A percentile compares a stretch with the other conserved stretches of the same genome.
phyloP scores from a whole-genome alignment of 441 rosid genomes.

The Populus hybrid region DNA sequence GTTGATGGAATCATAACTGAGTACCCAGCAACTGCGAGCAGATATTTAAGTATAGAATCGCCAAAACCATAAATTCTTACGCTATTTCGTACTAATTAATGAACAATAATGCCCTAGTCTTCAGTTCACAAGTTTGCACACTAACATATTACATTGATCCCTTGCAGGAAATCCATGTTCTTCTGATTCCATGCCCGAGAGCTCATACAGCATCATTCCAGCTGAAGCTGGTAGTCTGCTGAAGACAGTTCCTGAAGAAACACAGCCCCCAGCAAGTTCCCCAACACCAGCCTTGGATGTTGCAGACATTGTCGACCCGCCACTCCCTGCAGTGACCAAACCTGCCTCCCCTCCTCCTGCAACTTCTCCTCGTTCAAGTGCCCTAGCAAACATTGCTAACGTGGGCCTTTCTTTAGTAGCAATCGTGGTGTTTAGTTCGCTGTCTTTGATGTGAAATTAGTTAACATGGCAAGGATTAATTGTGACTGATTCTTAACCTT shows the following conservation, averaged over 20 bases:
- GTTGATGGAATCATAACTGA: constrained; percentile 70
- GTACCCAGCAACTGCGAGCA: constrained; percentile 56
- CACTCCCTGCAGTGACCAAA: constrained; percentile 42
- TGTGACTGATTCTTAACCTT: background rate
- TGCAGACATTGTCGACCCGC: constrained; percentile 43
- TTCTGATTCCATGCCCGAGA: constrained; percentile 25
- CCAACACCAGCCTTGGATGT: constrained; percentile 50
- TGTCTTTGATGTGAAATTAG: constrained; percentile 12
- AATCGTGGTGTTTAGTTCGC: constrained; percentile 20
- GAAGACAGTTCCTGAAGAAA: constrained; percentile 16
- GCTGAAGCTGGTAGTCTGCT: constrained; percentile 47
- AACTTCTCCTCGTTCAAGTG: constrained; percentile 17
- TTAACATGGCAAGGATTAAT: background rate
- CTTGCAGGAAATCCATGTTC: constrained; percentile 61
- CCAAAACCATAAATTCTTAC: background rate
- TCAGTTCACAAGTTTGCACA: too few relatives aligned
- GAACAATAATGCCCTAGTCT: background rate
- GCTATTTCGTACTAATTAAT: background rate
- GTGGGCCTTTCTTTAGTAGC: constrained; percentile 29
- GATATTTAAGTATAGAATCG: constrained; percentile 40
- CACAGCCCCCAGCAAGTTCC: constrained; percentile 41
- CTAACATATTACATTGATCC: background rate
- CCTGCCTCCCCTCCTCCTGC: constrained; percentile 10
- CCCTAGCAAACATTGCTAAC: constrained; percentile 17
- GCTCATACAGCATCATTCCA: constrained; percentile 44